Evolutionary conservation across 305 asterid species (phyloP).

Genomic region (Fraxinus albicans): DNA sequence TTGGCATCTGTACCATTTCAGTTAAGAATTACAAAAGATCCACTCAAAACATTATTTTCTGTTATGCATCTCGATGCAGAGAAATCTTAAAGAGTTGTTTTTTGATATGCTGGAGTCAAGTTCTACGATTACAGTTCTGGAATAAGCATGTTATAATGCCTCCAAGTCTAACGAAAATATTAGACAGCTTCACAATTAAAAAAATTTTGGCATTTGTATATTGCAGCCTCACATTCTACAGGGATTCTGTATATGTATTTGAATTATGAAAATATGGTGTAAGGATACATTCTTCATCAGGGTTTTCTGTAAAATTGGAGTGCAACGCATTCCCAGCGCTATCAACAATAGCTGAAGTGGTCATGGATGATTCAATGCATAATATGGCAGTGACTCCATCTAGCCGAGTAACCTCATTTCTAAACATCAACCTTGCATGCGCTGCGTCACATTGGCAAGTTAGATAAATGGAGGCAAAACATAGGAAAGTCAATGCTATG

Average conservation of each 20-base stretch:
- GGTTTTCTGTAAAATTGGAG: slow-evolving; percentile 85
- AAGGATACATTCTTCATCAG: slow-evolving; percentile 98
- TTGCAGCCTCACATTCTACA: neutral
- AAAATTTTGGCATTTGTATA: neutral
- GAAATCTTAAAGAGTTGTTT: neutral
- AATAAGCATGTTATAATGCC: neutral
- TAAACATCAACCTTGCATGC: slow-evolving; percentile 95
- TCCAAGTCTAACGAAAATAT: neutral
- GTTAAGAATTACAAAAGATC: slow-evolving; percentile 46
- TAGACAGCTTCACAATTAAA: neutral
- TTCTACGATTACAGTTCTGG: neutral
- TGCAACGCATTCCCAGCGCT: slow-evolving; percentile 89
- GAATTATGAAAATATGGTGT: slow-evolving; percentile 20
- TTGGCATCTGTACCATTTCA: slow-evolving; percentile 54
- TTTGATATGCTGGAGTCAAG: neutral
- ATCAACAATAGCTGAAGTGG: slow-evolving; percentile 93
- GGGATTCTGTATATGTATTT: slow-evolving; percentile 3
- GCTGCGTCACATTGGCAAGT: slow-evolving; percentile 52
- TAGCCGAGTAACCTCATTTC: slow-evolving; percentile 80
- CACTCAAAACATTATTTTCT: neutral
- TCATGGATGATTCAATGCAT: slow-evolving; percentile 96
- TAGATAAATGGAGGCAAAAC: slow-evolving; percentile 16
- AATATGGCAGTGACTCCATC: slow-evolving; percentile 94
- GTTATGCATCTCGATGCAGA: neutral
- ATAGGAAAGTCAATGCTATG: slow-evolving; percentile 19